Percentiles rank a stretch among this genome's conserved stretches.
Conservation (phyloP, 2,329 filamentous ascomycete genomes). For the Neofusicoccum parvum region DNA sequence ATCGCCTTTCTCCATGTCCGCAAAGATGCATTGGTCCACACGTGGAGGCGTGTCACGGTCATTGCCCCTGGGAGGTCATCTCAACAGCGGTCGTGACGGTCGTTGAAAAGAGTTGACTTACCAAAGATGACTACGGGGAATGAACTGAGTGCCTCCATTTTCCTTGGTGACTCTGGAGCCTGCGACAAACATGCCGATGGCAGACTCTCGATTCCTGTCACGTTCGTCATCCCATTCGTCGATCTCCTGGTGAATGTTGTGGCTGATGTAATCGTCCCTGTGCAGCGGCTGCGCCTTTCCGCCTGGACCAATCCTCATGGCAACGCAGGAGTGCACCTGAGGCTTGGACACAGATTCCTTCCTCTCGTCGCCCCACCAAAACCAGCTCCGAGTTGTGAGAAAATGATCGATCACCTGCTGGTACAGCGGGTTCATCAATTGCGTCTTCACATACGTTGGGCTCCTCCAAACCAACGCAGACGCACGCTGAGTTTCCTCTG, state of each 20-base stretch:
- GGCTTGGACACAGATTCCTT: conserved; percentile 32
- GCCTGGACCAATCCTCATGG: conserved; percentile 21
- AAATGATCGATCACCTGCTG: conserved; percentile 31
- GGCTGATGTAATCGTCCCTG: conserved; percentile 18
- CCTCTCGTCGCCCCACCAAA: conserved; percentile 33
- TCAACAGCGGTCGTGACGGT: not conserved
- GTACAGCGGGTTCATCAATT: conserved; percentile 32
- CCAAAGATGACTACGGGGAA: conserved; percentile 9
- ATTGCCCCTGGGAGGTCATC: not conserved
- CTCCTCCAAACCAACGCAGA: conserved; percentile 23
- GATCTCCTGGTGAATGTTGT: not conserved
- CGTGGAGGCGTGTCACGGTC: not conserved
- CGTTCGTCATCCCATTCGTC: conserved; percentile 1
- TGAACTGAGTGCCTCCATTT: conserved; percentile 16
- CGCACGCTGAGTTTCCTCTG: conserved; percentile 26
- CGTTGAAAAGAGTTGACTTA: not conserved
- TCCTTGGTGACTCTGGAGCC: conserved; percentile 1
- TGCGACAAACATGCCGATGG: conserved; percentile 16
- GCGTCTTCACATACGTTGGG: conserved; percentile 23
- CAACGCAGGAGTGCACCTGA: conserved; percentile 26
- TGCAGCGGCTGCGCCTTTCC: conserved; percentile 12
- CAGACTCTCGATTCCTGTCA: conserved; percentile 1
- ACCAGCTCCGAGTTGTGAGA: conserved; percentile 31
- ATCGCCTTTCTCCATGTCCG: conserved; percentile 25
- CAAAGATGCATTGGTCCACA: conserved; percentile 12